phyloP scores from a whole-genome alignment of 108 stramenopile species.

The Pseudonitzschia pungens region DNA sequence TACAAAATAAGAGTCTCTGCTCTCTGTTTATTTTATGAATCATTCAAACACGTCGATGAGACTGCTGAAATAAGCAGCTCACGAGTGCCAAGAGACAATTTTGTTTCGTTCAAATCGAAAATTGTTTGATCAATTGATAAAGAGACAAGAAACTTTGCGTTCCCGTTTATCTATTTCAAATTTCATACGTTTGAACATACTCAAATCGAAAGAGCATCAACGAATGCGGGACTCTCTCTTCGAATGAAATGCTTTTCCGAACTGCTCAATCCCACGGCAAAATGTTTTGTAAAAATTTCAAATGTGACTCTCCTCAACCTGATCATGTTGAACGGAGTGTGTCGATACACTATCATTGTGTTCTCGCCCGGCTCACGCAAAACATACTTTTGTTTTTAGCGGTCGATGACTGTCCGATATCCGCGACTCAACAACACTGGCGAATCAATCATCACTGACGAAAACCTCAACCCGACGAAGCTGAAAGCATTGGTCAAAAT shows the following conservation, averaged over 20 bases:
- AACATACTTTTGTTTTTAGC: background rate
- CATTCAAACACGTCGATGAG: background rate
- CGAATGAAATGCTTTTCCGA: background rate
- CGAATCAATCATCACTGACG: no score
- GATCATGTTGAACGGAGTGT: background rate
- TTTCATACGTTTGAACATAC: slow-evolving; percentile 4
- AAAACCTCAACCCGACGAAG: no score
- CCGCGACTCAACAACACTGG: no score
- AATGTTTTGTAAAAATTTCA: background rate
- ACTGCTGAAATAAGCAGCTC: background rate
- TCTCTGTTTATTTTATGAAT: slow-evolving; percentile 14
- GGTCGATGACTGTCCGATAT: no score
- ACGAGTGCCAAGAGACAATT: background rate
- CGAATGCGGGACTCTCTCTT: background rate
- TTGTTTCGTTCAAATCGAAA: background rate
- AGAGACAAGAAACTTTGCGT: background rate
- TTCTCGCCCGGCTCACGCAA: background rate
- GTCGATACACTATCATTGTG: background rate
- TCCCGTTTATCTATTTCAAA: slow-evolving; percentile 5
- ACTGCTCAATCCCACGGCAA: background rate
- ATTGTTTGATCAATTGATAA: background rate
- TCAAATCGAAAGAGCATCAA: background rate
- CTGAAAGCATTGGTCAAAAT: no score
- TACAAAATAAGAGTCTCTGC: slow-evolving; percentile 8
- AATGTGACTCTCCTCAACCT: background rate